These are phyloP conservation scores for Blastobotrys aristatus DNA, from an alignment of 1,139 yeast species.

Conservation along the genomic window DNA sequence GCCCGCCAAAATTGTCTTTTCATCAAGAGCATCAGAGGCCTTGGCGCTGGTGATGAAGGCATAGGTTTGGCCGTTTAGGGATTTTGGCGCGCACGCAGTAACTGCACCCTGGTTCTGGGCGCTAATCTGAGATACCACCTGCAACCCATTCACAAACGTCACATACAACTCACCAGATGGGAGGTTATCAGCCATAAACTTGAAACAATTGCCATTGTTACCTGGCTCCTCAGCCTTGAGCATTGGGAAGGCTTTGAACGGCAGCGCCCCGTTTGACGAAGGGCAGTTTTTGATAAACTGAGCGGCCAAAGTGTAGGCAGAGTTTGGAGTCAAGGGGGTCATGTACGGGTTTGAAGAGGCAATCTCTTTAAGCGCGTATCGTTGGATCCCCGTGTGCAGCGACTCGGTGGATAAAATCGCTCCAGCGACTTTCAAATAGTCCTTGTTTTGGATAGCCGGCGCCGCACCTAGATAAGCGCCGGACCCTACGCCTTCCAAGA, in stretches of 20 bases:
- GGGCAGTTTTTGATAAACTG: conserved; percentile 18
- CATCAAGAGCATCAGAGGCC: conserved; percentile 7
- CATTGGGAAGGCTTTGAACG: conserved; percentile 20
- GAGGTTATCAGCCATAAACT: conserved; percentile 13
- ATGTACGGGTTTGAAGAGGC: conserved; percentile 9
- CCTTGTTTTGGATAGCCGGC: conserved; percentile 10
- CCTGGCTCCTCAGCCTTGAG: conserved; percentile 14
- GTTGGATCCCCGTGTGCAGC: conserved; percentile 18
- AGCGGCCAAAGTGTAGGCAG: conserved; percentile 7
- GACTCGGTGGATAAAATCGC: conserved; percentile 20
- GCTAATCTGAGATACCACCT: conserved; percentile 3
- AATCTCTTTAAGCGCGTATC: conserved; percentile 13
- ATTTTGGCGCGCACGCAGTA: conserved; percentile 6
- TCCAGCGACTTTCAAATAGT: conserved; percentile 10
- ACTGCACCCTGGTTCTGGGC: neutral
- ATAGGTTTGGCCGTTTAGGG: conserved; percentile 17
- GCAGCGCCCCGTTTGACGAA: conserved; percentile 17
- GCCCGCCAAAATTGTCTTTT: conserved; percentile 16
- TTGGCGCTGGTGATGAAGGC: conserved; percentile 15
- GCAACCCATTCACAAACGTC: conserved; percentile 17
- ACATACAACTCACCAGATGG: conserved; percentile 12
- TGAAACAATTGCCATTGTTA: conserved; percentile 12
- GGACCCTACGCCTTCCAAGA: conserved; percentile 19
- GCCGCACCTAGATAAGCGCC: conserved; percentile 24
- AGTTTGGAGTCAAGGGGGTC: conserved; percentile 5